Evolutionary conservation across 176 grass and related monocot genomes (phyloP), one percentile per base, ranked within the genome.

Genomic region (Ensete glaucum): DNA sequence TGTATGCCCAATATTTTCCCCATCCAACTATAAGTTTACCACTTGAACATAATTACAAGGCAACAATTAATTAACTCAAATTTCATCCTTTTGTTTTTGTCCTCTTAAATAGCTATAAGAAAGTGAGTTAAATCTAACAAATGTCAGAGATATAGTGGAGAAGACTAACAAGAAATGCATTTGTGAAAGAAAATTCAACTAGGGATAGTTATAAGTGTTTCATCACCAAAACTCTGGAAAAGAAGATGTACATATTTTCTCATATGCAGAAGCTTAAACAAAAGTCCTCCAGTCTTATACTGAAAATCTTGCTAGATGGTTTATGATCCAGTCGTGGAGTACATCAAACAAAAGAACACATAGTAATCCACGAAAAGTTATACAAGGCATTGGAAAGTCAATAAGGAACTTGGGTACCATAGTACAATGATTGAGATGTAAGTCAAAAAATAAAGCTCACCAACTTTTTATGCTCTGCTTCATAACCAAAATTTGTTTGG

Each of bases 391-490:
- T 43, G 34, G 3, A 43, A 43, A 43, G 4, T 43, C 19, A 22
- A 77, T 23, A 64, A 65, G 49, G 19, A 77, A 20, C 14, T 12
- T 4, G 9, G 50, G 34, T 50, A 64, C 10, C 22, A 53, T 50
- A 50, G 15, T 62, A 52, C 9, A 12, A 50, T 26, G 11, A 56
- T 22, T 69, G 17, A 78, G 11, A 53, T 69, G 25, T 23, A 78
- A 77, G 9, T 24, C 25, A 12, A 23, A 54, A 78, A 29, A n/a
- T 65, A 9, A 60, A 78, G 21, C 79, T 86, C 76, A 92, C 89
- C 81, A 29, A 69, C 22, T 72, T 86, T 72, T 62, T 83, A 48
- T 73, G 57, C 64, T 79, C 65, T 81, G 74, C 8, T 82, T 67
- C 79, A 77, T 82, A 34, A 17, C 77, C 81, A 11, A 84, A 69